Base-by-base conservation (phyloP, 1,284 basidiomycete genomes). In the Thecaphora thlaspeos region DNA sequence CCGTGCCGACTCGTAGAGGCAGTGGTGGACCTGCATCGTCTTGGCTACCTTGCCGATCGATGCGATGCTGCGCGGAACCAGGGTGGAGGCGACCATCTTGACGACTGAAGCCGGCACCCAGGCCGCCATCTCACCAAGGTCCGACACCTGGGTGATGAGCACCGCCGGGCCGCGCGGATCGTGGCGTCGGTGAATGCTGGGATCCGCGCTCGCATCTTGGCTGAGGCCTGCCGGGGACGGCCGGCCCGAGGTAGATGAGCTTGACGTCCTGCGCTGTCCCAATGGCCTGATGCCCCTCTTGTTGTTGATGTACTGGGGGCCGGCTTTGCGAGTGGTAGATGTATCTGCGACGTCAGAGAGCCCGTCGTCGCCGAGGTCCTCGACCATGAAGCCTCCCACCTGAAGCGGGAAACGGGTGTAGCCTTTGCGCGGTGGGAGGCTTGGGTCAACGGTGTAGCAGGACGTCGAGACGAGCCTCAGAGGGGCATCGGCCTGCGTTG, bases 311-410 rank as follows among this genome's bases (percentile, higher is more conserved):
- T n/a, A n/a, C n/a, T n/a, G n/a, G n/a, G n/a, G n/a, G n/a, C n/a
- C n/a, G n/a, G n/a, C n/a, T n/a, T n/a, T n/a, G n/a, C n/a, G n/a
- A n/a, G n/a, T n/a, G n/a, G n/a, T n/a, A n/a, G n/a, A n/a, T n/a
- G n/a, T n/a, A n/a, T 38, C 17, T 4, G 17, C 7, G 17, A n/a
- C 7, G 37, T 23, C 18, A 4, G 18, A 19, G 3, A 57, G 54
- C 22, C 64, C 60, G 24, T 68, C 64, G 37, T 60, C 52, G 17
- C 67, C 67, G 1, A 73, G 50, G 36, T 71, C 70, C 32, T 73
- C 71, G 23, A 71, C 69, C 60, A 73, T 63, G 52, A 73, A 73
- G 17, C 71, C 71, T 23, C 70, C 71, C 0, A 66, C 60, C 14
- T 43, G 49, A 28, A 73, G 55, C 17, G 69, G 55, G 51, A 68